Base-by-base conservation (phyloP, 768 basidiomycete genomes). In the Asterophora parasitica region DNA sequence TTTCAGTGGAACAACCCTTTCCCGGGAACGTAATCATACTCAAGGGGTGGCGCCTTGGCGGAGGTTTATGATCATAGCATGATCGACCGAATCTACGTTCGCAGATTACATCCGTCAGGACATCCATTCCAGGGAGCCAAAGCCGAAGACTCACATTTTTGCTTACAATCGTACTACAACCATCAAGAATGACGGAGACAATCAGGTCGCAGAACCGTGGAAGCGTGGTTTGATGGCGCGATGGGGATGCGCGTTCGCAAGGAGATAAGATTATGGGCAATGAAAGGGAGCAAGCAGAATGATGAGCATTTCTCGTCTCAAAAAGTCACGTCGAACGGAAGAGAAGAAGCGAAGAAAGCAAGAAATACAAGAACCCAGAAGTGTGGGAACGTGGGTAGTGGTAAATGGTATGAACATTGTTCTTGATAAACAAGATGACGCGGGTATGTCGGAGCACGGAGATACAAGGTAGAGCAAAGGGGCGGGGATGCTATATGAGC, bases 131-230 rank as follows among this genome's bases (percentile, higher is more conserved):
- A 8, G 30, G 12, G 23, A 26, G 6, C 17, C n/a, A 33, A 16
- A 3, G 30, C 30, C 23, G 12, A 16, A 10, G 10, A 82, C 83
- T 71, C 68, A 85, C 83, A 52, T 83, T 85, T 58, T 76, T 81
- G 73, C 77, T 83, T 57, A 85, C 77, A 54, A 85, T 77, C 46
- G 82, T 71, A 63, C 83, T 85, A 62, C 56, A 46, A 2, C 26
- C 26, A n/a, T n/a, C 11, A n/a, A n/a, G 13, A 35, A 35, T 4
- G 13, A n/a, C 23, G 27, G n/a, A 27, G 26, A 23, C 39, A n/a
- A 13, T 39, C 12, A 17, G 20, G 19, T 39, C 13, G 39, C 7
- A 27, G 11, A 26, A 27, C 26, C 23, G 27, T 4, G 7, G n/a
- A n/a, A n/a, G 23, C 39, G 15, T n/a, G 4, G 39, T 6, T 7